phyloP scores from a whole-genome alignment of 2,329 filamentous ascomycete species.

The Fusarium poae region DNA sequence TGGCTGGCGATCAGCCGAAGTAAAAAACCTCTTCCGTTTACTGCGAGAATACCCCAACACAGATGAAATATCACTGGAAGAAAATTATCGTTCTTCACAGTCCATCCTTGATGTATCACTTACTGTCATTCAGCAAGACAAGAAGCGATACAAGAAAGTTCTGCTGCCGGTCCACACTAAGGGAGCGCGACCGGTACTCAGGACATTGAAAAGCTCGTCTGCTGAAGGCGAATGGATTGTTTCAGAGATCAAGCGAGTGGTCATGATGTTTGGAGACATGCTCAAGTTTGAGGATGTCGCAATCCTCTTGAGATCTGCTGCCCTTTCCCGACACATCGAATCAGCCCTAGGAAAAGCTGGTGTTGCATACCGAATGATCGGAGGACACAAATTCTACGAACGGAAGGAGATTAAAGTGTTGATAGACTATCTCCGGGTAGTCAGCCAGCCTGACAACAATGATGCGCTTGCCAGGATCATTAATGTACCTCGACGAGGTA shows the following conservation, averaged over 20 bases:
- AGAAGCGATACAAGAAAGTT: constrained; percentile 80
- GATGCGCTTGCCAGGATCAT: constrained; percentile 87
- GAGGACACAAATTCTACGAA: constrained; percentile 91
- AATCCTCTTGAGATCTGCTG: constrained; percentile 86
- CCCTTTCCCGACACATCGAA: constrained; percentile 88
- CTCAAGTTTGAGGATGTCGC: constrained; percentile 83
- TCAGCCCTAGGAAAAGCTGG: constrained; percentile 82
- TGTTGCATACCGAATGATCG: constrained; percentile 92
- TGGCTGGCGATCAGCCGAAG: constrained; percentile 92
- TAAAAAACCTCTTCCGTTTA: constrained; percentile 86
- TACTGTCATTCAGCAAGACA: constrained; percentile 91
- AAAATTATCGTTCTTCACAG: constrained; percentile 94
- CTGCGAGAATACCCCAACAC: constrained; percentile 81
- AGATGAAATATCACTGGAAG: constrained; percentile 85
- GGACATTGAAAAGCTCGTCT: constrained; percentile 76
- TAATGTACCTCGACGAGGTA: constrained; percentile 83
- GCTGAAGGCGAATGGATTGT: constrained; percentile 91
- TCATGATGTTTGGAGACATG: constrained; percentile 78
- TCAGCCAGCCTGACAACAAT: constrained; percentile 87
- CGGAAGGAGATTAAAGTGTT: constrained; percentile 88
- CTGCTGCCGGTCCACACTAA: constrained; percentile 83
- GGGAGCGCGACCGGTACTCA: constrained; percentile 84
- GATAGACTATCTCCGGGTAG: constrained; percentile 87
- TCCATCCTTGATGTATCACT: constrained; percentile 85
- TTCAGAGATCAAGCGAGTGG: constrained; percentile 79